phyloP scores from a whole-genome alignment of 805 yeast genomes.

The Yamadazyma sp. region DNA sequence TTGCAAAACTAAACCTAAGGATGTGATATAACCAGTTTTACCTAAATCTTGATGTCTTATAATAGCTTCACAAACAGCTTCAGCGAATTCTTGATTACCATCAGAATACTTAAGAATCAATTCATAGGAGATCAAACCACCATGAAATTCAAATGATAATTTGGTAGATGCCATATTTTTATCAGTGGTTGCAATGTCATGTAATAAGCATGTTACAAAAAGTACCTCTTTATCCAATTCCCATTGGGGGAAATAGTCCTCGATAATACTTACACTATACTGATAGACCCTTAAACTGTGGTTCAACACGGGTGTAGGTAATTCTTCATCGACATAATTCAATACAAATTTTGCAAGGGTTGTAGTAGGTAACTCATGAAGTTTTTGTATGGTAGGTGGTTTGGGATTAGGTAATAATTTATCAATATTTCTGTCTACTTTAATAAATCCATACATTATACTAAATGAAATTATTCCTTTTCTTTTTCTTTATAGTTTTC shows the following conservation, averaged over 20 bases:
- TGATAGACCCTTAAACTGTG: constrained; percentile 30
- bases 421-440: constrained; percentile 24
- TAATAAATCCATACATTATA: constrained; percentile 30
- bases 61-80: constrained; percentile 33
- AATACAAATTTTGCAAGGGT: constrained; percentile 16
- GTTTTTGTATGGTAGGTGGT: constrained; percentile 21
- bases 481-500: no score
- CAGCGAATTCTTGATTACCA: constrained; percentile 26
- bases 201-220: constrained; percentile 28
- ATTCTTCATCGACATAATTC: constrained; percentile 19
- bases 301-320: constrained; percentile 23
- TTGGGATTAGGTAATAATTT: constrained; percentile 22
- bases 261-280: constrained; percentile 26
- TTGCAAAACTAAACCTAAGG: constrained; percentile 30
- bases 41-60: constrained; percentile 36
- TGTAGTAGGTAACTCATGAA: constrained; percentile 18
- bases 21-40: constrained; percentile 28
- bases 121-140: constrained; percentile 27
- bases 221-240: constrained; percentile 25
- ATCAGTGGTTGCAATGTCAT: constrained; percentile 33
- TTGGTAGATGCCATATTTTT: constrained; percentile 30
- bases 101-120: constrained; percentile 20
- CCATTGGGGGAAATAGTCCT: constrained; percentile 32
- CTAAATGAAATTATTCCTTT: no score
- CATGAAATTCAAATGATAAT: constrained; percentile 33